Evolutionary conservation across 2,329 filamentous ascomycete species (phyloP).

Genomic region (Teratosphaeria epicoccoides): DNA sequence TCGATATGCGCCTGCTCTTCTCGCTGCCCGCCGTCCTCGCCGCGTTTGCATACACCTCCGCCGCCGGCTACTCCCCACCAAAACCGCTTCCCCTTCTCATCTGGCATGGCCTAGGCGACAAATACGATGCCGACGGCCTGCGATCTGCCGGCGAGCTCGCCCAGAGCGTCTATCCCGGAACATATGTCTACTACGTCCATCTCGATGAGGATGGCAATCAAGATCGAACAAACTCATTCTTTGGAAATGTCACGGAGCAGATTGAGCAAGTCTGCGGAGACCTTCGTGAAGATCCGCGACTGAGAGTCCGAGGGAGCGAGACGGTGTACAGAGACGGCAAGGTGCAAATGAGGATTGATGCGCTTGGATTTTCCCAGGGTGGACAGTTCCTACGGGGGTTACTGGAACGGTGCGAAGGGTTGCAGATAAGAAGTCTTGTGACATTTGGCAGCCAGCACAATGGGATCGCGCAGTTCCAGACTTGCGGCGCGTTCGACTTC

Average conservation of each 20-base stretch:
- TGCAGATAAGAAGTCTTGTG: conserved; percentile 65
- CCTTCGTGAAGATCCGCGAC: conserved; percentile 55
- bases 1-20: conserved; percentile 7
- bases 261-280: conserved; percentile 66
- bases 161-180: conserved; percentile 65
- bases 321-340: background rate
- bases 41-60: conserved; percentile 11
- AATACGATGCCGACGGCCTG: conserved; percentile 66
- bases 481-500: conserved; percentile 62
- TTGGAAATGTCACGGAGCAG: conserved; percentile 79
- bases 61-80: conserved; percentile 6
- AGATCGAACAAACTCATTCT: conserved; percentile 78
- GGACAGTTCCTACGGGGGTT: conserved; percentile 92
- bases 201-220: conserved; percentile 53
- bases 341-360: conserved; percentile 50
- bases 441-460: conserved; percentile 90
- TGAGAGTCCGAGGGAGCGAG: background rate
- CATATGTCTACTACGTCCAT: conserved; percentile 69
- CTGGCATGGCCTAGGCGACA: conserved; percentile 82
- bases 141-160: conserved; percentile 60
- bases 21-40: conserved; percentile 3
- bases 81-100: conserved; percentile 73
- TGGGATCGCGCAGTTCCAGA: conserved; percentile 74
- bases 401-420: conserved; percentile 81
- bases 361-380: conserved; percentile 88